phyloP scores from a whole-genome alignment of 495 filamentous ascomycete species.

The Aspergillus campestris region DNA sequence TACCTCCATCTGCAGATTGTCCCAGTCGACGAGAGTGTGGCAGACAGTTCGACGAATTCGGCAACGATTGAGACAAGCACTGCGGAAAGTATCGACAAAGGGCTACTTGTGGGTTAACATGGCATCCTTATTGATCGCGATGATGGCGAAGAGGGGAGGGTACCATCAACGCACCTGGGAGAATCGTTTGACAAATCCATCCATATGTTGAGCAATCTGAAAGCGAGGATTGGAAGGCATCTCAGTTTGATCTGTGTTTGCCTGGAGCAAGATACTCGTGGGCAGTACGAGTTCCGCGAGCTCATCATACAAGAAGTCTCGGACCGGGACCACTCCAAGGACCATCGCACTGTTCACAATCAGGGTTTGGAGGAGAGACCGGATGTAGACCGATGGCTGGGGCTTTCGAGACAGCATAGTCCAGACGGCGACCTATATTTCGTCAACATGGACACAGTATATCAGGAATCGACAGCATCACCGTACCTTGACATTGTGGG shows the following conservation, averaged over 20 bases:
- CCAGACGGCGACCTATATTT: slow-evolving; percentile 47
- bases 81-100: slow-evolving; percentile 73
- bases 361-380: slow-evolving; percentile 68
- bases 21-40: slow-evolving; percentile 76
- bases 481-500: slow-evolving; percentile 50
- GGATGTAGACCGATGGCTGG: slow-evolving; percentile 74
- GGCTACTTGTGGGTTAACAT: slow-evolving; percentile 39
- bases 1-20: slow-evolving; percentile 73
- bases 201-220: slow-evolving; percentile 67
- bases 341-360: slow-evolving; percentile 64
- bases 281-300: slow-evolving; percentile 69
- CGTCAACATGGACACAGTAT: slow-evolving; percentile 26
- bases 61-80: slow-evolving; percentile 82
- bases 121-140: background rate
- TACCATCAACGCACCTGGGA: slow-evolving; percentile 38
- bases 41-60: slow-evolving; percentile 75
- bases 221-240: slow-evolving; percentile 67
- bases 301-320: slow-evolving; percentile 71
- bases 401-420: slow-evolving; percentile 71
- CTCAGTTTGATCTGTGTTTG: slow-evolving; percentile 65
- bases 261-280: slow-evolving; percentile 59
- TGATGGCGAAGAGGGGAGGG: background rate
- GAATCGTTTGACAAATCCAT: slow-evolving; percentile 67
- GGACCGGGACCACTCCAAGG: slow-evolving; percentile 56
- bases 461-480: slow-evolving; percentile 3